Evolutionary conservation across 208 protist species (phyloP).

Genomic region (Trypanosoma melophagium): DNA sequence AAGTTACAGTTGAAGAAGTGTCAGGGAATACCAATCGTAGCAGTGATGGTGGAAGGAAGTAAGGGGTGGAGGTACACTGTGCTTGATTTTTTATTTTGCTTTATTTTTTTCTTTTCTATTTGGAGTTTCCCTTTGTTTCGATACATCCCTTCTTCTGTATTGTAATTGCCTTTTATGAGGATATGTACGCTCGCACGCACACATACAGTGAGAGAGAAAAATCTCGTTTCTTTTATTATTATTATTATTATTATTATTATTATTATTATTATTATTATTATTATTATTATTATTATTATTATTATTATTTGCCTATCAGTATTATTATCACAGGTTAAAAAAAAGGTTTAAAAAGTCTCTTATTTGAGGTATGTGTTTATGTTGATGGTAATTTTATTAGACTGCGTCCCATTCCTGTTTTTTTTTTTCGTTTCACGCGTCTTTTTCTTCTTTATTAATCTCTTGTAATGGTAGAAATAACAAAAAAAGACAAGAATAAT

Average conservation of each 20-base stretch:
- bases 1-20: slow-evolving; percentile 49
- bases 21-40: not conserved
- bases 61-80: not conserved
- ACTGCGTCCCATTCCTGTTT: not conserved
- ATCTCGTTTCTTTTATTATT: too few species aligned
- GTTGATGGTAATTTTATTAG: slow-evolving; percentile 10
- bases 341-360: slow-evolving; percentile 2
- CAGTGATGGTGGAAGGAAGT: not conserved
- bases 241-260: too few species aligned
- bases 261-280: too few species aligned
- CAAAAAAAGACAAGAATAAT: not conserved
- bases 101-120: slow-evolving; percentile 8
- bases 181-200: not conserved
- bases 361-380: not conserved
- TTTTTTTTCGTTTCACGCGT: not conserved
- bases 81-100: slow-evolving; percentile 20
- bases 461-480: not conserved
- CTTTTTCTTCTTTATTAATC: not conserved
- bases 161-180: not conserved
- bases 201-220: too few species aligned
- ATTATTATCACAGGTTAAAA: not conserved
- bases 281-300: too few species aligned
- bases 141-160: too few species aligned
- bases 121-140: too few species aligned
- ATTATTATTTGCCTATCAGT: too few species aligned